These are phyloP conservation scores for Periglandula ipomoeae DNA, from an alignment of 2,329 filamentous ascomycete genomes.

Conservation along the genomic window DNA sequence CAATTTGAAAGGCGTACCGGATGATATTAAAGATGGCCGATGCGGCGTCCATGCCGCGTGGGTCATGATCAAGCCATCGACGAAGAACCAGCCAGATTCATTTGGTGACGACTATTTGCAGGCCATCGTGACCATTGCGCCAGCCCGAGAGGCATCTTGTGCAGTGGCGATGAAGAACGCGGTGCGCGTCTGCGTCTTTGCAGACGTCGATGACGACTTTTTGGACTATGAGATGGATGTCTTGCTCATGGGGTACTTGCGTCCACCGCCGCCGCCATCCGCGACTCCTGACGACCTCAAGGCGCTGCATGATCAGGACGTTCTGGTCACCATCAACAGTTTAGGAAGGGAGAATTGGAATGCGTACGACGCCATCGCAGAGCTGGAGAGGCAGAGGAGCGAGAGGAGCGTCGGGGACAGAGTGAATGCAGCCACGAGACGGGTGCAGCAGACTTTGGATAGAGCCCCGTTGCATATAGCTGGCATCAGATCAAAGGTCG, in stretches of 20 bases:
- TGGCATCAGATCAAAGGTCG: constrained; percentile 45
- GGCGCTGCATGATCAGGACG: constrained; percentile 28
- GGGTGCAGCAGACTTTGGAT: constrained; percentile 46
- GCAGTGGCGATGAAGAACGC: constrained; percentile 38
- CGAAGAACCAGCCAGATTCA: constrained; percentile 17
- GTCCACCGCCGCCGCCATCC: constrained; percentile 17
- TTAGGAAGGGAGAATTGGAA: constrained; percentile 37
- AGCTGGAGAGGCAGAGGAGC: constrained; percentile 28
- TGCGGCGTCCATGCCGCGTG: constrained; percentile 58
- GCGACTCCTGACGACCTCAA: constrained; percentile 15
- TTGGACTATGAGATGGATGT: constrained; percentile 38
- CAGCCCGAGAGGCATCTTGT: constrained; percentile 35
- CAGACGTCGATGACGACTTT: constrained; percentile 37
- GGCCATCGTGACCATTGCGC: constrained; percentile 47
- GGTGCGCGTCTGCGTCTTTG: constrained; percentile 45
- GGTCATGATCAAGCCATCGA: constrained; percentile 33
- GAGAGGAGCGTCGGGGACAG: constrained; percentile 34
- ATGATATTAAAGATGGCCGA: constrained; percentile 43
- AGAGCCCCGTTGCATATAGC: constrained; percentile 48
- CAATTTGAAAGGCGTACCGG: constrained; percentile 41
- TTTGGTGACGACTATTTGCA: constrained; percentile 50
- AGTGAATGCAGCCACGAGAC: constrained; percentile 37
- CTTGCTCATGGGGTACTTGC: constrained; percentile 52
- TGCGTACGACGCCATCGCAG: constrained; percentile 28
- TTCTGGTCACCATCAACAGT: constrained; percentile 34